Conservation (phyloP, 495 filamentous ascomycete genomes). For the Penicillium cosmopolitanum region DNA sequence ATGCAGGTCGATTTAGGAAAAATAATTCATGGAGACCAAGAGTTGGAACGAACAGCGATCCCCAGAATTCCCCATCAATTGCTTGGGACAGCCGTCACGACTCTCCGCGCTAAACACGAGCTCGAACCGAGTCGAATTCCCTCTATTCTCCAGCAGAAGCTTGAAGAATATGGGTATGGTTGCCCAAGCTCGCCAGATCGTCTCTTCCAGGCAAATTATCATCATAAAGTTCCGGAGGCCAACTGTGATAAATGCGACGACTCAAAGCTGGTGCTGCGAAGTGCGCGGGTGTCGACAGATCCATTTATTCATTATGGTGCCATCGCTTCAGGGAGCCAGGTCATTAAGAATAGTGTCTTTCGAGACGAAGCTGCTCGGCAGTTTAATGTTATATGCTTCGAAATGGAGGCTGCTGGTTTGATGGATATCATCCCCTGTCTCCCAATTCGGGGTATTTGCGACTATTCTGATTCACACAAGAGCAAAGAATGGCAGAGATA, state of each 20-base stretch:
- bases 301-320: background rate
- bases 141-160: background rate
- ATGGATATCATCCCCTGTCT: background rate
- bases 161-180: background rate
- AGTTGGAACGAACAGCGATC: slow-evolving; percentile 22
- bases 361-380: background rate
- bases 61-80: slow-evolving; percentile 13
- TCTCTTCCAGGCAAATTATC: background rate
- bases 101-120: background rate
- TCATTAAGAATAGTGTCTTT: background rate
- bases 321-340: background rate
- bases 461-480: slow-evolving; percentile 3
- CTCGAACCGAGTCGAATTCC: background rate
- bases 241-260: background rate
- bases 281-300: background rate
- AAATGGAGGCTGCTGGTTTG: background rate
- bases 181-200: background rate
- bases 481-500: background rate
- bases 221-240: background rate
- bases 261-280: background rate
- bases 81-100: slow-evolving; percentile 21
- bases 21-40: slow-evolving; percentile 16
- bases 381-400: background rate
- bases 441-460: slow-evolving; percentile 1
- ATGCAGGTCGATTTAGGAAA: slow-evolving; percentile 50